These are phyloP conservation scores for Fusarium bactridioides DNA, from an alignment of 2,329 filamentous ascomycete species.

Conservation along the genomic window DNA sequence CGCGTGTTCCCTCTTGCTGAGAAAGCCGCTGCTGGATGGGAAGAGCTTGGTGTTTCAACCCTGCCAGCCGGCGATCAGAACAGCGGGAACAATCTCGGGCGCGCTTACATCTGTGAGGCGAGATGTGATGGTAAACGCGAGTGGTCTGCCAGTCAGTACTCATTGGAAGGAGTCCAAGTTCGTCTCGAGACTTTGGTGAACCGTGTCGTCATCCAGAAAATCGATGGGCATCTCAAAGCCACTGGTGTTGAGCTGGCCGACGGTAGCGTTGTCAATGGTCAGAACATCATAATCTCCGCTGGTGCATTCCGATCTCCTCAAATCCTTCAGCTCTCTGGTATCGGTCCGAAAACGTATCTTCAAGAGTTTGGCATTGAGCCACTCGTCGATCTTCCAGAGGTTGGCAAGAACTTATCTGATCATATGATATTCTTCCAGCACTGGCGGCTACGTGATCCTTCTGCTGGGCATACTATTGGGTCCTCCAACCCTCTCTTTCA, in stretches of 20 bases:
- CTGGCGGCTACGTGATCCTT: slow-evolving; percentile 46
- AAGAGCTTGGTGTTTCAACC: slow-evolving; percentile 48
- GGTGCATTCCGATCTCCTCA: slow-evolving; percentile 58
- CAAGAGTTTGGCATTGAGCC: slow-evolving; percentile 50
- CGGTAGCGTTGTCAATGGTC: slow-evolving; percentile 35
- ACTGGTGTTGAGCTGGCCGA: slow-evolving; percentile 42
- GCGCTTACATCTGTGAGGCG: slow-evolving; percentile 44
- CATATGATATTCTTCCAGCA: slow-evolving; percentile 41
- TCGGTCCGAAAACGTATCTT: slow-evolving; percentile 53
- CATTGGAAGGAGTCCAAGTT: slow-evolving; percentile 40
- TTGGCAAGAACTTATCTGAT: slow-evolving; percentile 54
- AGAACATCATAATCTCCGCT: slow-evolving; percentile 56
- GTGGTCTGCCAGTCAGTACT: slow-evolving; percentile 37
- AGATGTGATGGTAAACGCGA: slow-evolving; percentile 35
- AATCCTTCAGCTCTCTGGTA: slow-evolving; percentile 57
- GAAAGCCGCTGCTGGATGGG: slow-evolving; percentile 48
- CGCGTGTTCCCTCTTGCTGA: slow-evolving; percentile 51
- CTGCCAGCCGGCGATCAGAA: slow-evolving; percentile 41
- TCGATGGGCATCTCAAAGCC: slow-evolving; percentile 15
- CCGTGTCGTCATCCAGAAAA: slow-evolving; percentile 26
- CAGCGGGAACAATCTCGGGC: slow-evolving; percentile 44
- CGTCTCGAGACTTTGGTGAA: slow-evolving; percentile 35
- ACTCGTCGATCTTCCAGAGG: slow-evolving; percentile 53
- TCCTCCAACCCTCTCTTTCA: slow-evolving; percentile 47
- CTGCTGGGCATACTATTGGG: slow-evolving; percentile 45